Evolutionary conservation across 306 rosid genomes (phyloP).

Genomic region (Corylus avellana): DNA sequence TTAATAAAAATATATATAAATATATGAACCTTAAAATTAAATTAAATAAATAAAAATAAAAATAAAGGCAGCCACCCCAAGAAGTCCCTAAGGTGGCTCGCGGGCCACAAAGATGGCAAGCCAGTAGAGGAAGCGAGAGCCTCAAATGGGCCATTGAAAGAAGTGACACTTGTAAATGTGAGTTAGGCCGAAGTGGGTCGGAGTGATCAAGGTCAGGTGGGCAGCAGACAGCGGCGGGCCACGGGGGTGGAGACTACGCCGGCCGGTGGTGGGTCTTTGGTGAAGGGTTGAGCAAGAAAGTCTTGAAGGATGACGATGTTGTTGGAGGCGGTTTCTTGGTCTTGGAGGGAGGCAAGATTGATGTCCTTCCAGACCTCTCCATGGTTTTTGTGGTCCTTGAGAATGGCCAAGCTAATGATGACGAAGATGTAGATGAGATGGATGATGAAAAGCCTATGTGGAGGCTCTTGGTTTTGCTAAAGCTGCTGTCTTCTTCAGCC

Average conservation of each 20-base stretch:
- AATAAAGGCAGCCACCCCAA: too few relatives aligned
- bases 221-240: constrained; percentile 31
- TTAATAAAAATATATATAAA: too few relatives aligned
- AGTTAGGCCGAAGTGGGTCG: constrained; percentile 13
- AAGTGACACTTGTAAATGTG: not conserved
- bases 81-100: too few relatives aligned
- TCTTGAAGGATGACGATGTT: constrained; percentile 54
- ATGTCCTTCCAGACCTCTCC: constrained; percentile 87
- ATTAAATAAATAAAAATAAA: too few relatives aligned
- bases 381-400: constrained; percentile 31
- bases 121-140: constrained; percentile 24
- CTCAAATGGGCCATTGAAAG: constrained; percentile 27
- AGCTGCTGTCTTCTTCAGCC: constrained; percentile 3
- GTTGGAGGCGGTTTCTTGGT: constrained; percentile 5
- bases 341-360: constrained; percentile 42
- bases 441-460: not conserved
- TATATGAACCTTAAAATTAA: too few relatives aligned
- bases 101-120: constrained; percentile 31
- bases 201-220: constrained; percentile 13
- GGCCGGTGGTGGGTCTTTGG: constrained; percentile 33
- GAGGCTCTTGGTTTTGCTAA: not conserved
- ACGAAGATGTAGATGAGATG: constrained; percentile 1
- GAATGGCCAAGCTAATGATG: constrained; percentile 10
- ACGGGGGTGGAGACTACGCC: constrained; percentile 19
- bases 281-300: constrained; percentile 54